Base-by-base conservation (phyloP, 2,329 filamentous ascomycete genomes). In the Tolypocladium album region DNA sequence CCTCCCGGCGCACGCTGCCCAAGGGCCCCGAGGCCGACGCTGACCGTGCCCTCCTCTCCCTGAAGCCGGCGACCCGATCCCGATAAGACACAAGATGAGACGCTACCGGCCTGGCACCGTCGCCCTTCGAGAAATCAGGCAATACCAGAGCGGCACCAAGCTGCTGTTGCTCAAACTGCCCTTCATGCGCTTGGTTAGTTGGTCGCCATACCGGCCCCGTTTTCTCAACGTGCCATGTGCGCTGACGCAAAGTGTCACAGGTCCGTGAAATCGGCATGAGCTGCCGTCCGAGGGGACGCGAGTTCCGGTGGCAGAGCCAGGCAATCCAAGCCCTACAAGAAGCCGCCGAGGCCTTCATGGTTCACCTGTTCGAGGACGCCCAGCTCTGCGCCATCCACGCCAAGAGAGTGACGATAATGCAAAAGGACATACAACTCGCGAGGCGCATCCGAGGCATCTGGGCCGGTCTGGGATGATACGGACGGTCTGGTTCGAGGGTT, bases 351-450 rank as follows among this genome's bases (percentile, higher is more conserved):
- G 93, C 93, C 6, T 97, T 96, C 75, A 82, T 97, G 67, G 89
- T 97, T 61, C 92, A 96, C 71, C 80, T 97, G n/a, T 97, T 97
- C 71, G 92, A 97, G 62, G 72, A 75, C 58, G 73, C 74, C 42
- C 97, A 97, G 77, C 83, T 97, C 50, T 97, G 93, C 77, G 94
- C 93, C 64, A 92, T 97, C 68, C 93, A 97, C 76, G 94, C 93
- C 63, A 97, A 96, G 79, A 83, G 93, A 72, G 92, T 97, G 58
- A 97, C 93, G 45, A 96, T 97, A 68, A 93, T 96, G 90, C 92
- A 94, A 75, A 96, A 96, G 78, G 94, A 97, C 75, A 96, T 99
- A 68, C 93, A 97, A 77, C 83, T 97, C 62, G 93, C 93, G 24
- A 80, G 89, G 68, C 79, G 89, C 65, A 92, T 93, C 75, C 81